Evolutionary conservation across 78 protist species (phyloP).

Genomic region (Trichosphaerium sp.): DNA sequence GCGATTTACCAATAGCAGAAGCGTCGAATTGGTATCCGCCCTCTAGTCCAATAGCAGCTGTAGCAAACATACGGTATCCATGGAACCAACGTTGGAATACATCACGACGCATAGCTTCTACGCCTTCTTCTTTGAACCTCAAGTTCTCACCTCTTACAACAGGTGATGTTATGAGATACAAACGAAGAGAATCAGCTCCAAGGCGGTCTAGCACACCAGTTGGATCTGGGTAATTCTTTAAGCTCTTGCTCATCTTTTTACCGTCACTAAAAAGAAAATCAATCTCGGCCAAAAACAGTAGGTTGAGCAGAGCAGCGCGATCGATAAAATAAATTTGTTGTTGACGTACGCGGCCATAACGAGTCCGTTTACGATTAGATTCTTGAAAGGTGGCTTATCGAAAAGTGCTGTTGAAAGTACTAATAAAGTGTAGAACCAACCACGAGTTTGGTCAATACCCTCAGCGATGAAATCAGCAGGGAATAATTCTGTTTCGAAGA

Average conservation of each 20-base stretch:
- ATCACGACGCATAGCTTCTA: conserved; percentile 68
- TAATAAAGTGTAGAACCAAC: conserved; percentile 99
- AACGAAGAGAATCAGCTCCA: conserved; percentile 98
- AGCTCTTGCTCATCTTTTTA: conserved; percentile 94
- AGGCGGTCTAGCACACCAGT: conserved; percentile 58
- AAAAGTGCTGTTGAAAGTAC: conserved; percentile 96
- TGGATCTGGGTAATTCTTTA: conserved; percentile 96
- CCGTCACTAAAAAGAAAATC: conserved; percentile 51
- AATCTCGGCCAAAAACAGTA: conserved; percentile 2
- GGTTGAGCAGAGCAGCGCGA: too few relatives aligned
- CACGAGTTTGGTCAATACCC: conserved; percentile 92
- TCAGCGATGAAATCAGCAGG: conserved; percentile 99
- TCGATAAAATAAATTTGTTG: background rate
- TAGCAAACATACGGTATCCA: conserved; percentile 84
- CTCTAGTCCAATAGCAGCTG: conserved; percentile 41
- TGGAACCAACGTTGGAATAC: conserved; percentile 95
- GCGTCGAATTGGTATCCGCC: background rate
- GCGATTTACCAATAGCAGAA: too few relatives aligned
- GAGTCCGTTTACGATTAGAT: conserved; percentile 97
- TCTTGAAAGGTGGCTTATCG: conserved; percentile 92
- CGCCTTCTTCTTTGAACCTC: conserved; percentile 83
- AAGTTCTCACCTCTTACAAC: conserved; percentile 94
- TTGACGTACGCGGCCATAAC: conserved; percentile 87
- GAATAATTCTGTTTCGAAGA: conserved; percentile 76
- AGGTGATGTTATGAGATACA: conserved; percentile 96